These are phyloP conservation scores for Umbilicus rupestris DNA, from an alignment of 164 flowering plant genomes.

Conservation along the genomic window DNA sequence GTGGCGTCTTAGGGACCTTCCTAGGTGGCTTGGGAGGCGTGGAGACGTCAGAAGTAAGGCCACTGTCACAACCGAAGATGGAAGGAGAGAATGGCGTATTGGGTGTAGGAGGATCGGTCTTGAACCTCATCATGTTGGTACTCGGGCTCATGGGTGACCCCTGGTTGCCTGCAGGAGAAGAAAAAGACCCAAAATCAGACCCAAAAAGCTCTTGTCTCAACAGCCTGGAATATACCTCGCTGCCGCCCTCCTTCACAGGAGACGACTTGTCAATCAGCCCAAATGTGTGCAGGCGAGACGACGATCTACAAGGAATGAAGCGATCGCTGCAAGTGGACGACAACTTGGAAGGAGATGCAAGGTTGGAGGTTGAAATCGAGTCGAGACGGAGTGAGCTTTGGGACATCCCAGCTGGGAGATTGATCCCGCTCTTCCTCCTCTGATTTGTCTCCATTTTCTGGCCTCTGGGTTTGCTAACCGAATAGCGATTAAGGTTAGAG, in stretches of 20 bases:
- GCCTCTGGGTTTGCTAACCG: neutral
- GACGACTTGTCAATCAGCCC: conserved; percentile 70
- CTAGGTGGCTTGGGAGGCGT: conserved; percentile 82
- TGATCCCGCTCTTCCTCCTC: conserved; percentile 51
- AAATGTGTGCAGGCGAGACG: conserved; percentile 84
- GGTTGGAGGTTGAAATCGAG: conserved; percentile 33
- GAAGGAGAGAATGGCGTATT: conserved; percentile 71
- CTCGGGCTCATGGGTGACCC: conserved; percentile 70
- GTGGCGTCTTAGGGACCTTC: conserved; percentile 90
- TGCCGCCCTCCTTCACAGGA: conserved; percentile 77
- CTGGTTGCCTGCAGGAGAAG: conserved; percentile 62
- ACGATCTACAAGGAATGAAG: conserved; percentile 91
- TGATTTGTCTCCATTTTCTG: conserved; percentile 44
- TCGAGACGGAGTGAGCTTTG: conserved; percentile 54
- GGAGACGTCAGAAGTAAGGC: conserved; percentile 35
- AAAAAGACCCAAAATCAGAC: conserved; percentile 59
- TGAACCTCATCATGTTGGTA: conserved; percentile 85
- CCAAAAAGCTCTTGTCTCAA: conserved; percentile 81
- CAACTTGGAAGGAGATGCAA: conserved; percentile 41
- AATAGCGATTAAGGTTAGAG: neutral
- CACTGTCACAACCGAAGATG: conserved; percentile 39
- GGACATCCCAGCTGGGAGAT: conserved; percentile 84
- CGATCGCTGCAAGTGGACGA: conserved; percentile 62
- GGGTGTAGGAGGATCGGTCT: conserved; percentile 64
- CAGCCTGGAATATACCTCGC: conserved; percentile 63